A percentile compares a stretch with the other conserved stretches of the same genome.
Evolutionary conservation across 305 asterid genomes (phyloP).

Genomic region (Solanum hybrid): DNA sequence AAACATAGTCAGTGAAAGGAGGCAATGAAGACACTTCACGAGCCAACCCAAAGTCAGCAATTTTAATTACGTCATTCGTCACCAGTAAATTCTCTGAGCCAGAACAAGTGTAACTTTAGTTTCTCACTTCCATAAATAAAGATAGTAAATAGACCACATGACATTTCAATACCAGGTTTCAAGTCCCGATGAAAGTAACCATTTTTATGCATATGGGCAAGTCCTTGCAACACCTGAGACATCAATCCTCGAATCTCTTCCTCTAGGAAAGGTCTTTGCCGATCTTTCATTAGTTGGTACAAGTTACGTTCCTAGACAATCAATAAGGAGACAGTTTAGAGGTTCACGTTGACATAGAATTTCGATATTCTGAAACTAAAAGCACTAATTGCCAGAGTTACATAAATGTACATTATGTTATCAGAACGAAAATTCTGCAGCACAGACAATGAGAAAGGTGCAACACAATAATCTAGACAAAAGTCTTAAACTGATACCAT

Average conservation of each 20-base stretch:
- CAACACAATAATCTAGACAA: background rate
- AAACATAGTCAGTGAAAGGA: slow-evolving; percentile 95
- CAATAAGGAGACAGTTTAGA: background rate
- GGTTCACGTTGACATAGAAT: background rate
- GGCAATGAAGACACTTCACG: slow-evolving; percentile 85
- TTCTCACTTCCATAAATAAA: background rate
- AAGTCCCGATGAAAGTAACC: slow-evolving; percentile 88
- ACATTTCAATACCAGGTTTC: slow-evolving; percentile 70
- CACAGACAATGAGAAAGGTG: background rate
- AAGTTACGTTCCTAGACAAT: slow-evolving; percentile 62
- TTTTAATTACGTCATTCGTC: slow-evolving; percentile 61
- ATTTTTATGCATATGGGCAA: slow-evolving; percentile 64
- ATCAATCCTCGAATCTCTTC: slow-evolving; percentile 72
- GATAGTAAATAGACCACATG: background rate
- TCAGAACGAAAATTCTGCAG: background rate
- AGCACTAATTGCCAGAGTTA: background rate
- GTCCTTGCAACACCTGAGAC: slow-evolving; percentile 89
- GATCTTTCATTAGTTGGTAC: slow-evolving; percentile 78
- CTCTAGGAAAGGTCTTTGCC: slow-evolving; percentile 56
- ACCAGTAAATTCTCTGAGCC: slow-evolving; percentile 83
- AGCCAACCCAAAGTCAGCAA: slow-evolving; percentile 98
- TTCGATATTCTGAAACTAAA: background rate
- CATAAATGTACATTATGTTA: background rate
- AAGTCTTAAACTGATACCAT: slow-evolving; percentile 39
- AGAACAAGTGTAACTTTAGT: slow-evolving; percentile 7